Base-by-base conservation (phyloP, 2,329 filamentous ascomycete genomes). In the Pseudogymnoascus sp. region DNA sequence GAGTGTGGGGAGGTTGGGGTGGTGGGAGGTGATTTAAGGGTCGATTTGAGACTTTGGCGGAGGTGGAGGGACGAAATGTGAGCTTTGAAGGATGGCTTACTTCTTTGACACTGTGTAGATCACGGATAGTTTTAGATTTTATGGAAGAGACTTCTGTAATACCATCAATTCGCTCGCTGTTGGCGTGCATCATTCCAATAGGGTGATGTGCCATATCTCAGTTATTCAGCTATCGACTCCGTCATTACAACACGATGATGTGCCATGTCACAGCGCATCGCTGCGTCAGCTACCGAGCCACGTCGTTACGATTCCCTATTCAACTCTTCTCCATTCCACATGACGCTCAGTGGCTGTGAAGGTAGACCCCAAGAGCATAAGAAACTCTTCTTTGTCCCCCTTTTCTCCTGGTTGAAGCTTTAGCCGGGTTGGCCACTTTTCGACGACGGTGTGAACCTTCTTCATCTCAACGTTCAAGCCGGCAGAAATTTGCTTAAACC, bases 1-100 rank as follows among this genome's bases (percentile, higher is more conserved):
- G 75, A 86, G 79, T 35, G 78, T 95, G 4, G 93, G 91, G 2
- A 88, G 93, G 77, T 75, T 98, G 67, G 93, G 86, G 2, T 79
- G 78, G 67, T 96, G 93, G 93, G 88, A 93, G 69, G 72, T 87
- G 68, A 76, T 87, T 37, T 87, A 61, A 16, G 8, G 16, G 53
- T 28, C 22, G 22, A 14, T 26, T 46, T 24, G 41, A 26, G 12
- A 24, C 41, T 14, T 6, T 7, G 37, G 7, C 16, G n/a, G 40
- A 6, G 24, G 11, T n/a, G 6, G 26, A 6, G 4, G 2, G 10
- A 1, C 4, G 46, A 31, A 19, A 56, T 31, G 12, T 12, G 6
- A 56, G 46, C 46, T 56, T 5, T 4, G 7, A 28, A 6, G 10
- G 26, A 56, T 19, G 26, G 46, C 10, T 53, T 56, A 31, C 26